Conservation (phyloP, 352 stramenopile genomes). For the Plasmopara viticola region DNA sequence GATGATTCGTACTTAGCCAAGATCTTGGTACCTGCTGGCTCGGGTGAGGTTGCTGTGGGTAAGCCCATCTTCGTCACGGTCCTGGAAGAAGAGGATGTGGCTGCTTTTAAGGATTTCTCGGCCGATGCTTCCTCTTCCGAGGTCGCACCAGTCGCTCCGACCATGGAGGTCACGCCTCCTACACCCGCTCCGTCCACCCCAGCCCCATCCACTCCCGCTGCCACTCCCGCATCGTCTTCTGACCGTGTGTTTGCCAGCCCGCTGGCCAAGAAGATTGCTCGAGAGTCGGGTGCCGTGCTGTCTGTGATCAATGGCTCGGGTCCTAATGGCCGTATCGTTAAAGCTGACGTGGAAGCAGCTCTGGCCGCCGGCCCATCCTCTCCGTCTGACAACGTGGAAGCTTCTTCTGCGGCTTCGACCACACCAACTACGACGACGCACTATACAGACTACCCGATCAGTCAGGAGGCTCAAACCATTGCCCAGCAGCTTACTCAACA, state of each 20-base stretch:
- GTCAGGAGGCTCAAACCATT: slow-evolving; percentile 59
- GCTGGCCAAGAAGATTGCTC: slow-evolving; percentile 88
- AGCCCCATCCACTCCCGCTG: slow-evolving; percentile 8
- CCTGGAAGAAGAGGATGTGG: slow-evolving; percentile 44
- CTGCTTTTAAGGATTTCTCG: slow-evolving; percentile 53
- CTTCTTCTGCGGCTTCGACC: slow-evolving; percentile 20
- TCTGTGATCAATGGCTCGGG: slow-evolving; percentile 72
- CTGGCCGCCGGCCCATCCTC: slow-evolving; percentile 53
- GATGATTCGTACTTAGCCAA: slow-evolving; percentile 94
- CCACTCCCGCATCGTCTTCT: slow-evolving; percentile 25
- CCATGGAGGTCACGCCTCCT: slow-evolving; percentile 21
- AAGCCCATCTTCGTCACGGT: slow-evolving; percentile 69
- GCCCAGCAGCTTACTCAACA: slow-evolving; percentile 88
- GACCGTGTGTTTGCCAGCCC: slow-evolving; percentile 91
- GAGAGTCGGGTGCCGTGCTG: slow-evolving; percentile 70
- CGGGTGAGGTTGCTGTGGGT: slow-evolving; percentile 81
- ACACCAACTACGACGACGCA: slow-evolving; percentile 45
- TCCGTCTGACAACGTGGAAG: slow-evolving; percentile 11
- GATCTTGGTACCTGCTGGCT: slow-evolving; percentile 87
- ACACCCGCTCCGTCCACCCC: slow-evolving; percentile 18
- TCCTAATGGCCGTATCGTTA: slow-evolving; percentile 89
- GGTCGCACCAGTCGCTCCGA: slow-evolving; percentile 16
- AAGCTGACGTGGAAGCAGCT: slow-evolving; percentile 91
- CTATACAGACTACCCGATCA: slow-evolving; percentile 93
- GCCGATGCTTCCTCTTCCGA: slow-evolving; percentile 25